Evolutionary conservation across 495 filamentous ascomycete species (phyloP).

Genomic region (Bathelium albidoporum): DNA sequence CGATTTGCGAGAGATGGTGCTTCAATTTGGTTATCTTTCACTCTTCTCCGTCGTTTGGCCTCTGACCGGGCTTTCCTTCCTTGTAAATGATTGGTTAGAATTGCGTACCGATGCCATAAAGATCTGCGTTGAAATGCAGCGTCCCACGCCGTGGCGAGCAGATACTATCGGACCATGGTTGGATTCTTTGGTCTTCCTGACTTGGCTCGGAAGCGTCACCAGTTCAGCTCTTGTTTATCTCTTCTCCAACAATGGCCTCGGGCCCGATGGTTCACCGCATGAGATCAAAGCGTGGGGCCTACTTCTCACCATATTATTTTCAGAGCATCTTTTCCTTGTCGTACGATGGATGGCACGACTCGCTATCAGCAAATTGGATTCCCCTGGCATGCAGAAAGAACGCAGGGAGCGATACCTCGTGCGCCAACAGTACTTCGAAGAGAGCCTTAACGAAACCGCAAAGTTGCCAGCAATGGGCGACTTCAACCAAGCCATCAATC

Average conservation of each 20-base stretch:
- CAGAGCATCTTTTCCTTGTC: constrained; percentile 76
- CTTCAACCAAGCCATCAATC: constrained; percentile 28
- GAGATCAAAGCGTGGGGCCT: constrained; percentile 72
- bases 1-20: constrained; percentile 89
- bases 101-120: constrained; percentile 89
- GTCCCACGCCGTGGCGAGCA: constrained; percentile 74
- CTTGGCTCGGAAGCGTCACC: constrained; percentile 85
- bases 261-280: constrained; percentile 49
- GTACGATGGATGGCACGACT: constrained; percentile 58
- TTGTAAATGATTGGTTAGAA: constrained; percentile 95
- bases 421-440: constrained; percentile 61
- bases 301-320: constrained; percentile 72
- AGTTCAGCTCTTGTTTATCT: constrained; percentile 78
- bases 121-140: constrained; percentile 80
- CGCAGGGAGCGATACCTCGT: constrained; percentile 61
- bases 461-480: constrained; percentile 26
- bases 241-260: constrained; percentile 57
- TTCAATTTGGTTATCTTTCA: constrained; percentile 83
- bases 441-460: constrained; percentile 39
- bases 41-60: constrained; percentile 94
- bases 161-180: constrained; percentile 97
- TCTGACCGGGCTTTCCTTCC: constrained; percentile 73
- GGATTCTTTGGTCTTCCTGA: constrained; percentile 71
- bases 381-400: constrained; percentile 73
- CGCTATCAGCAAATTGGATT: constrained; percentile 70